phyloP scores from a whole-genome alignment of 1,284 basidiomycete genomes.

The Cystobasidium slooffiae region DNA sequence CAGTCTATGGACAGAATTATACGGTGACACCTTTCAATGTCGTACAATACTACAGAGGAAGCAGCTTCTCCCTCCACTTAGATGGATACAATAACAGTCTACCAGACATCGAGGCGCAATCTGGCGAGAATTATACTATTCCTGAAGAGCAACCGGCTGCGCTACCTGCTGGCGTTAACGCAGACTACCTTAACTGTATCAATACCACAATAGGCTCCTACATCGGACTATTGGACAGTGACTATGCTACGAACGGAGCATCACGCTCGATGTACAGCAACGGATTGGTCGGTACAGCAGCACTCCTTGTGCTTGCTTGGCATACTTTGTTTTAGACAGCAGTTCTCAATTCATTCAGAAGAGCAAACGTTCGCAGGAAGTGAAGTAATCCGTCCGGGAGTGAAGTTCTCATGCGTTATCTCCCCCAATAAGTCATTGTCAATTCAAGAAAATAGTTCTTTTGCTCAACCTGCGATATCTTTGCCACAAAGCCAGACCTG shows the following conservation, averaged over 20 bases:
- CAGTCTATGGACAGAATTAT: constrained; percentile 31
- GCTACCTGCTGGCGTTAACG: constrained; percentile 62
- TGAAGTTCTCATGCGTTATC: no score
- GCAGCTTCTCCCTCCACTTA: constrained; percentile 58
- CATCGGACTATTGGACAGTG: constrained; percentile 41
- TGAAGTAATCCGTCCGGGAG: no score
- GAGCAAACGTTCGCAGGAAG: no score
- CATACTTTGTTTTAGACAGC: constrained; percentile 4
- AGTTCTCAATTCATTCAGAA: background rate
- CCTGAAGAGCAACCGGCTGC: constrained; percentile 59
- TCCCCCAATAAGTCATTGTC: no score
- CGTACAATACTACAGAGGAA: constrained; percentile 66
- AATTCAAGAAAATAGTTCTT: no score
- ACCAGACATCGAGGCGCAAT: constrained; percentile 59
- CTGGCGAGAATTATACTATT: constrained; percentile 56
- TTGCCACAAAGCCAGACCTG: no score
- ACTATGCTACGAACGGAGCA: constrained; percentile 32
- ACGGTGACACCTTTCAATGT: constrained; percentile 54
- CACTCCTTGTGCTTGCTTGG: constrained; percentile 8
- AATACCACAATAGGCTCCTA: constrained; percentile 64
- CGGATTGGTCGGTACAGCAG: constrained; percentile 6
- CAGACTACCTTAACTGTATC: constrained; percentile 62
- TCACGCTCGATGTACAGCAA: background rate
- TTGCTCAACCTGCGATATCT: no score
- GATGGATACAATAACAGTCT: constrained; percentile 70